These are phyloP conservation scores for Diaporthe destruens DNA, from an alignment of 2,329 filamentous ascomycete species.

Conservation along the genomic window DNA sequence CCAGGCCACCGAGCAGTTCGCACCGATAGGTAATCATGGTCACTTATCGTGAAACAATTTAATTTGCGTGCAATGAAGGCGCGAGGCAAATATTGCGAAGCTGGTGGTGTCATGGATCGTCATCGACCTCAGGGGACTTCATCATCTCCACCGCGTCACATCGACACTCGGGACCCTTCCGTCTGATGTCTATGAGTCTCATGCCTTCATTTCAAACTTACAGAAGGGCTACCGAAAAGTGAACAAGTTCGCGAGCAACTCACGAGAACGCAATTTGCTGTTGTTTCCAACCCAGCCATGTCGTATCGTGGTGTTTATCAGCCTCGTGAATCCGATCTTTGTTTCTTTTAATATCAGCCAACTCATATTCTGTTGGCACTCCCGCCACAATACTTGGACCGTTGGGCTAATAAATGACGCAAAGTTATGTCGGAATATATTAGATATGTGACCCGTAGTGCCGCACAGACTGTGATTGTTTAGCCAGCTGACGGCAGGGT, in stretches of 20 bases:
- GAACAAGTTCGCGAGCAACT: not conserved
- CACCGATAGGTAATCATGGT: not conserved
- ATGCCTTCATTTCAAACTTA: not conserved
- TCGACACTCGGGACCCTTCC: not conserved
- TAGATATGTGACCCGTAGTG: not conserved
- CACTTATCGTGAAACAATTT: not conserved
- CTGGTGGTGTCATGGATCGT: not conserved
- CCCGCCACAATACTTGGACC: not conserved
- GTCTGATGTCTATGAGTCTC: not conserved
- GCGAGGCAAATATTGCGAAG: not conserved
- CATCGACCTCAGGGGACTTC: not conserved
- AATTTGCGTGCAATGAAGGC: too few species aligned
- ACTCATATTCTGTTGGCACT: not conserved
- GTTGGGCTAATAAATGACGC: not conserved
- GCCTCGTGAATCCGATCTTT: not conserved
- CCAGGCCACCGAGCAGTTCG: not conserved
- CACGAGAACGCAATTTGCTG: not conserved
- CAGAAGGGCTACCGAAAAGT: too few species aligned
- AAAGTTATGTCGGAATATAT: not conserved
- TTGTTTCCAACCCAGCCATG: not conserved
- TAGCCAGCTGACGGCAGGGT: not conserved
- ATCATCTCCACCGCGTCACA: too few species aligned
- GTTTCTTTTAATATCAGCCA: not conserved
- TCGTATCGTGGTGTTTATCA: not conserved
- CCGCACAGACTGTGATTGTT: slow-evolving; percentile 13